Base-by-base conservation (phyloP, 768 basidiomycete species). In the Pleurotus tuber-regium region DNA sequence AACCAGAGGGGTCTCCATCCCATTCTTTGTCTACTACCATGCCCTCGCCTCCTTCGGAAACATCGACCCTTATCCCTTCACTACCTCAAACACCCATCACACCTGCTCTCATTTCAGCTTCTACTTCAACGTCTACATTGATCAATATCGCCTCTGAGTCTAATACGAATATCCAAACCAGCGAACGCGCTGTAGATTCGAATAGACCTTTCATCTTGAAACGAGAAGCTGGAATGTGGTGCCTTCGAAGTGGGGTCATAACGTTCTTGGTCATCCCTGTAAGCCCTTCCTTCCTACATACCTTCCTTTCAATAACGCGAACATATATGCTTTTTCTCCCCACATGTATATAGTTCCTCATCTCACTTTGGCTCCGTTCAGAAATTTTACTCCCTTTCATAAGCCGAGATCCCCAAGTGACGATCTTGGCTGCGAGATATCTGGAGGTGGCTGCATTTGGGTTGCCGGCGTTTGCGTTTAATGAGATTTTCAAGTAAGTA, bases 381-480 rank as follows among this genome's bases (percentile, higher is more conserved):
- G 29, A 44, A 7, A n/a, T 9, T 1, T 19, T 51, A 3, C 33
- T 54, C 16, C 8, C 9, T 1, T 14, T 36, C 7, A 21, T 54
- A 10, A 29, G 25, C 46, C 49, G 28, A 36, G 50, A 51, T 24
- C 4, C 14, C 3, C 18, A 54, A 43, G 50, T 54, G 4, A 19
- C 44, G 5, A 21, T 7, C 10, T 18, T 51, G 23, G 54, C 49
- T n/a, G 5, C 9, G 23, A 4, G 8, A 1, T 50, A 51, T 29
- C 31, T 54, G 14, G 21, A 18, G 16, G 42, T 54, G 4, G 21
- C 54, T 8, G 54, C 54, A 1, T 31, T 51, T 3, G 49, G 49
- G 12, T 18, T 54, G 2, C 54, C 54, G 3, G 54, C 54, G 9
- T 54, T 33, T 29, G 47, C 28, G 12, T 40, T 54, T 18, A 44